Percentiles rank a stretch among this genome's conserved stretches.
phyloP scores from a whole-genome alignment of 192 early-diverging fungal genomes.

The Cladochytrium replicatum region DNA sequence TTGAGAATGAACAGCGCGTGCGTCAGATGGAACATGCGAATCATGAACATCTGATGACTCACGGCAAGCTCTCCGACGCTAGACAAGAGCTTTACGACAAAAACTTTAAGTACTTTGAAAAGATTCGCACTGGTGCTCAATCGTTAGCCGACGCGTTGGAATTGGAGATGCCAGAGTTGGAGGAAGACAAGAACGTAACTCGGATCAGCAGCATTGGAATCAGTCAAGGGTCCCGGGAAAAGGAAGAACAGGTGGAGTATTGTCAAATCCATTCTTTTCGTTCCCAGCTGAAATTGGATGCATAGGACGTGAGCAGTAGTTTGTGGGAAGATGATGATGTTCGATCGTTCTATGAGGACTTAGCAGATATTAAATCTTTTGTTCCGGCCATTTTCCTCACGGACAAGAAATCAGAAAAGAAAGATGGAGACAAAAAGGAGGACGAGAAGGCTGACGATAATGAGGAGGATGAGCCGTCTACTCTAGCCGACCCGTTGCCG shows the following conservation, averaged over 20 bases:
- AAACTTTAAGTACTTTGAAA: slow-evolving; percentile 55
- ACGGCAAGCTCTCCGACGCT: slow-evolving; percentile 72
- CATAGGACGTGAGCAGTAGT: slow-evolving; percentile 22
- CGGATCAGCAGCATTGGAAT: slow-evolving; percentile 24
- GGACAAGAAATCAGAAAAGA: slow-evolving; percentile 15
- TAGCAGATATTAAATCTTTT: slow-evolving; percentile 65
- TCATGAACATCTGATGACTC: slow-evolving; percentile 68
- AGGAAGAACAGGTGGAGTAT: slow-evolving; percentile 9
- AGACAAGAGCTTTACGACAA: slow-evolving; percentile 68
- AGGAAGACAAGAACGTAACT: slow-evolving; percentile 54
- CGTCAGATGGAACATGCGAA: slow-evolving; percentile 63
- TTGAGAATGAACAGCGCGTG: slow-evolving; percentile 38
- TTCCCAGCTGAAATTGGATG: slow-evolving; percentile 17
- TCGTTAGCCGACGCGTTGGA: slow-evolving; percentile 65
- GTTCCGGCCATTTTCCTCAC: slow-evolving; percentile 80
- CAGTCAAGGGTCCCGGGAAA: slow-evolving; percentile 12
- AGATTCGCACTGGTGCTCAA: slow-evolving; percentile 44
- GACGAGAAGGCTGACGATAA: slow-evolving; percentile 9
- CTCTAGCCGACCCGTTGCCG: slow-evolving; percentile 3
- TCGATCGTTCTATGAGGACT: slow-evolving; percentile 76
- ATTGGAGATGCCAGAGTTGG: slow-evolving; percentile 64
- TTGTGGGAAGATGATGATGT: slow-evolving; percentile 94
- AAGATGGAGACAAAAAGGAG: slow-evolving; percentile 31
- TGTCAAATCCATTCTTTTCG: not conserved
- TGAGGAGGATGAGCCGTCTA: slow-evolving; percentile 2